phyloP scores from a whole-genome alignment of 257 asterid species.

The Perilla frutescens region DNA sequence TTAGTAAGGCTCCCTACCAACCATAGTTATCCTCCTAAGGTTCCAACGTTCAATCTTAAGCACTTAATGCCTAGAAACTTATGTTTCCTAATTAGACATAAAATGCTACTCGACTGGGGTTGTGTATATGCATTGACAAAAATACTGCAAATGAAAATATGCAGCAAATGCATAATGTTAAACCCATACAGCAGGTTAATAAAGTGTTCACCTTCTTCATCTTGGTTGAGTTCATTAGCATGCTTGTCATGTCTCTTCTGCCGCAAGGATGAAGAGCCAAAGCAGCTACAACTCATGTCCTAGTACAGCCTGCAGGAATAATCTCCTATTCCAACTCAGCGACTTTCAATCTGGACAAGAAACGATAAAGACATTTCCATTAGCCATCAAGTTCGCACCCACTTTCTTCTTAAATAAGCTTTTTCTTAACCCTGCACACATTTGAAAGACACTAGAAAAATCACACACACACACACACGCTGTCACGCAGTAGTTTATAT shows the following conservation, averaged over 20 bases:
- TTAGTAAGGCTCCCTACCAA: conserved; percentile 15
- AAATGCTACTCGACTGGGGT: conserved; percentile 23
- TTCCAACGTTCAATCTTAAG: neutral
- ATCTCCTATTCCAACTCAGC: conserved; percentile 32
- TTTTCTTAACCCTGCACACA: conserved; percentile 27
- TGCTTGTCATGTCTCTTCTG: conserved; percentile 42
- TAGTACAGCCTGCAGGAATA: conserved; percentile 26
- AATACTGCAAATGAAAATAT: neutral
- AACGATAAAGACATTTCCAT: conserved; percentile 33
- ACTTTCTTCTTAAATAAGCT: conserved; percentile 32
- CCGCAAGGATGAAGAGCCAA: conserved; percentile 47
- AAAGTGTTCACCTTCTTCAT: conserved; percentile 60
- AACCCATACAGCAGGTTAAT: neutral
- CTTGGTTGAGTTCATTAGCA: conserved; percentile 43
- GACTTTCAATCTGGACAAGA: conserved; percentile 41
- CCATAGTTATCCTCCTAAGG: conserved; percentile 12
- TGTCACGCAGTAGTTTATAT: neutral
- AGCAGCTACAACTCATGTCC: conserved; percentile 79
- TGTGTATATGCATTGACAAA: neutral
- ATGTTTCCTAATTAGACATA: conserved; percentile 12
- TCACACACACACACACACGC: neutral
- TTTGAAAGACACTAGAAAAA: conserved; percentile 25
- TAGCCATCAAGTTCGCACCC: conserved; percentile 33
- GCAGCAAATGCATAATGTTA: neutral
- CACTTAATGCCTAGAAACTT: neutral